Evolutionary conservation across 495 filamentous ascomycete genomes (phyloP).

Genomic region (Penicillium soppii): DNA sequence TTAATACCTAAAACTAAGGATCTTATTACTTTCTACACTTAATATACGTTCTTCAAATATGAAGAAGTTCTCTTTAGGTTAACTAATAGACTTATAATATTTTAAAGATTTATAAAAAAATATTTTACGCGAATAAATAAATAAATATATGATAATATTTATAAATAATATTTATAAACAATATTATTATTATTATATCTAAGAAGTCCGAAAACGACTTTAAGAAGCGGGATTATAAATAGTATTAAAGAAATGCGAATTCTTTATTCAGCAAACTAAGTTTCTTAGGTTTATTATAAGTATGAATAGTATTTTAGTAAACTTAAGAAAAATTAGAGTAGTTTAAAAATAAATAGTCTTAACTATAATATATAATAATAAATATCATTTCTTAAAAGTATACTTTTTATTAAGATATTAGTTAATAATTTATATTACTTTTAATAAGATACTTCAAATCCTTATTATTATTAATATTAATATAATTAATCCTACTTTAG

Average conservation of each 20-base stretch:
- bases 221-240: neutral
- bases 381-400: neutral
- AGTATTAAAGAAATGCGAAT: neutral
- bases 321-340: neutral
- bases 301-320: neutral
- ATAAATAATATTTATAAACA: neutral
- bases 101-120: slow-evolving; percentile 1
- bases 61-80: slow-evolving; percentile 16
- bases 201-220: neutral
- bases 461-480: too few relatives aligned
- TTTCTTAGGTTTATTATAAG: neutral
- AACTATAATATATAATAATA: neutral
- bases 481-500: too few relatives aligned
- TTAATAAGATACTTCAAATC: too few relatives aligned
- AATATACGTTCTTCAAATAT: slow-evolving; percentile 18
- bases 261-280: neutral
- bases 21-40: slow-evolving; percentile 13
- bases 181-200: neutral
- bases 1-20: slow-evolving; percentile 14
- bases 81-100: slow-evolving; percentile 10
- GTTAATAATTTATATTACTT: neutral
- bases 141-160: neutral
- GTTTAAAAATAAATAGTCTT: neutral
- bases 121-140: neutral
- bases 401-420: too few relatives aligned